phyloP scores from a whole-genome alignment of 2,329 filamentous ascomycete genomes.

The Pestalotiopsis sp. region DNA sequence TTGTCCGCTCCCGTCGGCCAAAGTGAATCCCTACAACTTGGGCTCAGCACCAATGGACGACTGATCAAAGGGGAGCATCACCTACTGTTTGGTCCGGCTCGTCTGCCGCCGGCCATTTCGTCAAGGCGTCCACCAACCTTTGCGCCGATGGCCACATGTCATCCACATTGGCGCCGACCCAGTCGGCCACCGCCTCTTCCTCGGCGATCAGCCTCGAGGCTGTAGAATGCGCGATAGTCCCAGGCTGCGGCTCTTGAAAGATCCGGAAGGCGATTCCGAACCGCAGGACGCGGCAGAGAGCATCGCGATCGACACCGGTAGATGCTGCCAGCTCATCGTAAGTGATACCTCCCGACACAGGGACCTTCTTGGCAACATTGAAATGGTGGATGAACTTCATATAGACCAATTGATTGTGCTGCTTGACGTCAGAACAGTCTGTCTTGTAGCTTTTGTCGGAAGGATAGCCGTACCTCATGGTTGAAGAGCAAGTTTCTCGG shows the following conservation, averaged over 20 bases:
- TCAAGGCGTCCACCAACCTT: constrained; percentile 1
- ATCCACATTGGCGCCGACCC: constrained; percentile 17
- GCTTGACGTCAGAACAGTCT: background rate
- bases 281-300: background rate
- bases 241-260: background rate
- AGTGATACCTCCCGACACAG: background rate
- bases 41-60: background rate
- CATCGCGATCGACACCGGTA: background rate
- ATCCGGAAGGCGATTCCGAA: background rate
- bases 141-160: constrained; percentile 17
- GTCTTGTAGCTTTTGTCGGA: too few relatives aligned
- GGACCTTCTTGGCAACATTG: background rate
- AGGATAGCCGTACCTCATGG: background rate
- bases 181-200: constrained; percentile 12
- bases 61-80: background rate
- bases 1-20: background rate
- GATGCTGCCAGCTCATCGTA: background rate
- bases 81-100: background rate
- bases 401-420: background rate
- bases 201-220: constrained; percentile 6
- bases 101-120: background rate
- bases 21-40: background rate
- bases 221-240: background rate
- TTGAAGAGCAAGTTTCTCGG: background rate
- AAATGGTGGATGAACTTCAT: background rate